Evolutionary conservation across 2,329 filamentous ascomycete genomes (phyloP).

Genomic region (Fusarium multiceps): DNA sequence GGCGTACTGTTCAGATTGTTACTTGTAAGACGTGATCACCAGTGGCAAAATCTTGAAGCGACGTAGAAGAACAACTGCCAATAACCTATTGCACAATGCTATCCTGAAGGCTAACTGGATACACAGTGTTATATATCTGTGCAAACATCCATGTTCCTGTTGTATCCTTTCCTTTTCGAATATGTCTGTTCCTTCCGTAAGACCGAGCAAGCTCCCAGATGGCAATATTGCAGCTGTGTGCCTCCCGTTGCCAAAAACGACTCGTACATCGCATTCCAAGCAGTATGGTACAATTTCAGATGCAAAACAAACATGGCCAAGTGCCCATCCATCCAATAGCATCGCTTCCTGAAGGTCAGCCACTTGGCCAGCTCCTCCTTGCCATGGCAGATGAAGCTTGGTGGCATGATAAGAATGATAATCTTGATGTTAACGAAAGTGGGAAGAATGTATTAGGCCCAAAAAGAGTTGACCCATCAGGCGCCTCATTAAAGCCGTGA

Average conservation of each 20-base stretch:
- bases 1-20: neutral
- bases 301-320: slow-evolving; percentile 14
- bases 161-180: neutral
- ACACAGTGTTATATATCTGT: slow-evolving; percentile 20
- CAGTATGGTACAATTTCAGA: slow-evolving; percentile 39
- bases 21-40: neutral
- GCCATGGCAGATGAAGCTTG: neutral
- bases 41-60: neutral
- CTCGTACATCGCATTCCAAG: slow-evolving; percentile 14
- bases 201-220: slow-evolving; percentile 12
- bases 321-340: slow-evolving; percentile 11
- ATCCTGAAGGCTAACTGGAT: slow-evolving; percentile 8
- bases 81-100: slow-evolving; percentile 15
- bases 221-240: slow-evolving; percentile 1
- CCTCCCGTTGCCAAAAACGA: slow-evolving; percentile 15
- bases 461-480: slow-evolving; percentile 24
- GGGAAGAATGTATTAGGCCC: slow-evolving; percentile 30
- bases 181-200: slow-evolving; percentile 19
- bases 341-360: slow-evolving; percentile 18
- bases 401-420: slow-evolving; percentile 21
- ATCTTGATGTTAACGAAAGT: slow-evolving; percentile 29
- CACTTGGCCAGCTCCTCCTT: neutral
- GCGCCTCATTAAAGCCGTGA: slow-evolving; percentile 41
- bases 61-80: neutral
- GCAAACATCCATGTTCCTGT: slow-evolving; percentile 18